Evolutionary conservation across 768 basidiomycete genomes (phyloP).

Genomic region (Cyclocybe cylindracea): DNA sequence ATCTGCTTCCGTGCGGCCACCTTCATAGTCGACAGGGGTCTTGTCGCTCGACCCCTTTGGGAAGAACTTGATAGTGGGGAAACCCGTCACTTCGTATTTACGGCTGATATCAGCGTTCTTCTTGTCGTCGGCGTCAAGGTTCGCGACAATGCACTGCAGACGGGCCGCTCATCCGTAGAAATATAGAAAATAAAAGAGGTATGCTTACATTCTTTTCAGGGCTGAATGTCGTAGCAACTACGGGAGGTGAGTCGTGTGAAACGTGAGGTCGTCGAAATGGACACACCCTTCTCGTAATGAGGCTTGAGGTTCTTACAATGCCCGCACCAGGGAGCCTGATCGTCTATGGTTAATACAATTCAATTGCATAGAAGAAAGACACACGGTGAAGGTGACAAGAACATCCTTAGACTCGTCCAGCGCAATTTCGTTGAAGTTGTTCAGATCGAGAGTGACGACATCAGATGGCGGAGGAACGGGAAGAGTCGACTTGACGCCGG

Average conservation of each 20-base stretch:
- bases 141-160: slow-evolving; percentile 84
- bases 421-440: slow-evolving; percentile 77
- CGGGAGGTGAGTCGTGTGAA: neutral
- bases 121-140: slow-evolving; percentile 86
- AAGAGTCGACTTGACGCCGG: slow-evolving; percentile 85
- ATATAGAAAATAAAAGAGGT: neutral
- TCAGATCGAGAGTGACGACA: slow-evolving; percentile 63
- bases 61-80: slow-evolving; percentile 97
- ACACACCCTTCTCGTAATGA: slow-evolving; percentile 72
- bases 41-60: slow-evolving; percentile 56
- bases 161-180: neutral
- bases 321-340: slow-evolving; percentile 80
- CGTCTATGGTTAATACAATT: slow-evolving; percentile 5
- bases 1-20: slow-evolving; percentile 70
- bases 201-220: slow-evolving; percentile 68
- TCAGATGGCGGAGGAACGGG: slow-evolving; percentile 81
- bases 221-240: slow-evolving; percentile 79
- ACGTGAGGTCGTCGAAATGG: slow-evolving; percentile 4
- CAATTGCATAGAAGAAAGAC: slow-evolving; percentile 17
- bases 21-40: slow-evolving; percentile 65
- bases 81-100: slow-evolving; percentile 75
- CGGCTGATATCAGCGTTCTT: slow-evolving; percentile 70
- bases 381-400: slow-evolving; percentile 79
- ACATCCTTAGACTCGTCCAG: slow-evolving; percentile 76
- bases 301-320: slow-evolving; percentile 95